Evolutionary conservation across 2,329 filamentous ascomycete species (phyloP).

Genomic region (Rutstroemia sp.): DNA sequence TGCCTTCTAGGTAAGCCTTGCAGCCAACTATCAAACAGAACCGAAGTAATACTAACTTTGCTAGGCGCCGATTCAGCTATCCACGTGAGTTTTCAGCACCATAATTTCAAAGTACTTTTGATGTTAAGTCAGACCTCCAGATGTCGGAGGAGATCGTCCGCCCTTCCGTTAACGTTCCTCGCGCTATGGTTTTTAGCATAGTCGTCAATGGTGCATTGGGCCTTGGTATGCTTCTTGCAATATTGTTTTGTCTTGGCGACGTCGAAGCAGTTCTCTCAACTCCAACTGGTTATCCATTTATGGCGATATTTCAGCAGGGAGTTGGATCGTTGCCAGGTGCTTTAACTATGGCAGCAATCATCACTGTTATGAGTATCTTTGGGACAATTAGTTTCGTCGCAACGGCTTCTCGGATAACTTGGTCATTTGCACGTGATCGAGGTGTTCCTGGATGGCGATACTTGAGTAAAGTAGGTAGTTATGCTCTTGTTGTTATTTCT

Average conservation of each 20-base stretch:
- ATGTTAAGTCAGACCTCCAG: background rate
- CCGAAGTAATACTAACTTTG: background rate
- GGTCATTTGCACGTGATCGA: conserved; percentile 37
- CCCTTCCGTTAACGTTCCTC: background rate
- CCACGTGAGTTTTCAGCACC: background rate
- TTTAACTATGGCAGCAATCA: conserved; percentile 39
- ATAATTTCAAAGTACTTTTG: background rate
- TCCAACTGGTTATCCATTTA: conserved; percentile 37
- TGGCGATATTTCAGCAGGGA: conserved; percentile 44
- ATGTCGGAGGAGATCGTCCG: conserved; percentile 7
- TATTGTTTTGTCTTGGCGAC: conserved; percentile 30
- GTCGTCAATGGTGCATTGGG: conserved; percentile 40
- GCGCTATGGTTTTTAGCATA: conserved; percentile 36
- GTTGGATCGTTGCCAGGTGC: conserved; percentile 37
- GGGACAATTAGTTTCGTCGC: conserved; percentile 31
- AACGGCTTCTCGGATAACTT: conserved; percentile 32
- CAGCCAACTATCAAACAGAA: background rate
- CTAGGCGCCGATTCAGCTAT: conserved; percentile 2
- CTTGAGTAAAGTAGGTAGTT: conserved; percentile 32
- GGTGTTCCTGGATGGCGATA: conserved; percentile 35
- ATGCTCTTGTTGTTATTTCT: too few species aligned
- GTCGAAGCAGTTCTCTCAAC: conserved; percentile 32
- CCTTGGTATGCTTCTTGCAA: conserved; percentile 32
- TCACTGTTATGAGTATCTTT: conserved; percentile 33
- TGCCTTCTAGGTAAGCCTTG: background rate